phyloP scores from a whole-genome alignment of 2,329 filamentous ascomycete genomes.

The Colletotrichum sansevieriae region DNA sequence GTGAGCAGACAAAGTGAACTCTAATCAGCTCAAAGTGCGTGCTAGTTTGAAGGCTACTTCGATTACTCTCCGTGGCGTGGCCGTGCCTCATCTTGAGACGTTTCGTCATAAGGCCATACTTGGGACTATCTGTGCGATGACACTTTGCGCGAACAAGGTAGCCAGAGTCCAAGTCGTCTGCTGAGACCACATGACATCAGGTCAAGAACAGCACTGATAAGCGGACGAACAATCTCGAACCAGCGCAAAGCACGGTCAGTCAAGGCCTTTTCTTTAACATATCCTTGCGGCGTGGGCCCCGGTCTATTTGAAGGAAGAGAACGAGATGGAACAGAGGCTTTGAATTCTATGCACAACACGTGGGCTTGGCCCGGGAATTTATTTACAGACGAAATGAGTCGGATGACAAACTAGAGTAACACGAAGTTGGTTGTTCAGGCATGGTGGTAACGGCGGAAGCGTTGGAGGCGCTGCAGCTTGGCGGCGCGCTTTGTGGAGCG shows the following conservation, averaged over 20 bases:
- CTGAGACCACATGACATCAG: background rate
- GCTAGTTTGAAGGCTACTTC: background rate
- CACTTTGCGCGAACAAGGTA: too few species aligned
- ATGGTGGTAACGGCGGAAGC: conserved; percentile 36
- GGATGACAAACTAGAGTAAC: conserved; percentile 25
- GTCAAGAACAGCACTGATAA: too few species aligned
- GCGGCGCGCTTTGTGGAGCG: conserved; percentile 58
- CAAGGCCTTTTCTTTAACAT: too few species aligned
- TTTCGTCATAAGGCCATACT: background rate
- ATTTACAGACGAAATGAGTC: conserved; percentile 18
- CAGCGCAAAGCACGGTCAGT: too few species aligned
- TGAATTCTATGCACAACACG: background rate
- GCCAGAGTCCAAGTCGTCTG: background rate
- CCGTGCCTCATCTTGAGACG: conserved; percentile 4
- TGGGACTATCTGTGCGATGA: background rate
- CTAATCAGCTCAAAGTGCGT: background rate
- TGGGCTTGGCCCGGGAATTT: background rate
- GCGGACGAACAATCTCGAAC: too few species aligned
- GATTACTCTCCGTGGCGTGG: background rate
- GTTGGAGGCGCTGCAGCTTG: conserved; percentile 59
- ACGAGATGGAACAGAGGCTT: fast-evolving
- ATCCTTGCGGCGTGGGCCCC: too few species aligned
- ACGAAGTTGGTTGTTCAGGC: conserved; percentile 14
- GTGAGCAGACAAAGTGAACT: background rate
- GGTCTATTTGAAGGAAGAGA: background rate